These are phyloP conservation scores for Pseudognaphalium luteoalbum DNA, from an alignment of 129 eudicot species.

Conservation along the genomic window DNA sequence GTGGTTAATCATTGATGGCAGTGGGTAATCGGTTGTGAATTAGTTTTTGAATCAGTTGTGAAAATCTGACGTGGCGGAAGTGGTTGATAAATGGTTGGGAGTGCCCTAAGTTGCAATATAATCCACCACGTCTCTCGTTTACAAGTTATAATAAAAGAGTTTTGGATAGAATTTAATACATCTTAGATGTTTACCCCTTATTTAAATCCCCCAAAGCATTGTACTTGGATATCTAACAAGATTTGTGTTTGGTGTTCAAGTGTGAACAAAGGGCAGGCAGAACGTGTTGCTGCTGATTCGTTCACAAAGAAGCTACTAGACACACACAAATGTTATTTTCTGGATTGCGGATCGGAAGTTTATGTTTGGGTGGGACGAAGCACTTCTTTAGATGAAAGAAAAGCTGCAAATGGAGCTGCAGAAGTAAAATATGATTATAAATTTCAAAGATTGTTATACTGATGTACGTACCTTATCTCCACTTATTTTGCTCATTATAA, in stretches of 20 bases:
- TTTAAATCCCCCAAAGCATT: neutral
- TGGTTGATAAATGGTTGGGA: too few relatives aligned
- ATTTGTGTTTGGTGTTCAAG: slow-evolving; percentile 43
- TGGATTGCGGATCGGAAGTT: slow-evolving; percentile 76
- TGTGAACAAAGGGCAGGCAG: slow-evolving; percentile 65
- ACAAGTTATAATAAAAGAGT: neutral
- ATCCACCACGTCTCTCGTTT: neutral
- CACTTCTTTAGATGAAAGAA: slow-evolving; percentile 71
- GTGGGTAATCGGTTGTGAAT: too few relatives aligned
- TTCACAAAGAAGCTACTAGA: slow-evolving; percentile 74
- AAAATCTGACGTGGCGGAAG: too few relatives aligned
- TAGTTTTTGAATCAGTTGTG: too few relatives aligned
- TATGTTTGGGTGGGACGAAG: slow-evolving; percentile 83
- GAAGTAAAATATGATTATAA: slow-evolving; percentile 49
- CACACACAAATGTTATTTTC: slow-evolving; percentile 62
- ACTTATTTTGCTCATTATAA: slow-evolving; percentile 11
- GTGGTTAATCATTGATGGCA: too few relatives aligned
- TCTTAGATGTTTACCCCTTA: neutral
- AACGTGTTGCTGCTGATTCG: slow-evolving; percentile 52
- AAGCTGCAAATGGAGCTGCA: slow-evolving; percentile 65
- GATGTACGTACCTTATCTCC: slow-evolving; percentile 2
- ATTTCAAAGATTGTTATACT: slow-evolving; percentile 8
- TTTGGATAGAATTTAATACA: neutral
- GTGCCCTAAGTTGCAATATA: neutral
- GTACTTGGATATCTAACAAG: slow-evolving; percentile 12